Evolutionary conservation across 2,329 filamentous ascomycete species (phyloP), one percentile per base, ranked within the genome.

Genomic region (Blastomyces parvus): DNA sequence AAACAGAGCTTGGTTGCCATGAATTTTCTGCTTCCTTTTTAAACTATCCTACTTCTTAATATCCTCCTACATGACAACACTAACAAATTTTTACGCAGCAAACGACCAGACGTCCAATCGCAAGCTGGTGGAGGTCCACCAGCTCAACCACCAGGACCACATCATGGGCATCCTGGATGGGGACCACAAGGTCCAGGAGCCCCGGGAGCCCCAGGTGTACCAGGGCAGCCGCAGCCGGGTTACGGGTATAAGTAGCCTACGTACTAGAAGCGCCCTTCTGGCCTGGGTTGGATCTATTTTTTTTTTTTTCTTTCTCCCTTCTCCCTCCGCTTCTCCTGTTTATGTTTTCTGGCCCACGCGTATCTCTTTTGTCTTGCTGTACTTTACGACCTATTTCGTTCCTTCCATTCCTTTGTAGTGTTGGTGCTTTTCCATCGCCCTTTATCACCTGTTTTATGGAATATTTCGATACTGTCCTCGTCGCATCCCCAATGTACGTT

Each of bases 41-140:
- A 19, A 1, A 14, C 40, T 17, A 42, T 8, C 2, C 44, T 27
- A 42, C 27, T 9, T 57, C 1, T 30, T 8, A 33, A 30, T 52
- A n/a, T n/a, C 22, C 22, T 27, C 36, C 30, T 38, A 13, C 19
- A 48, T 30, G 2, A 25, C 56, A 40, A 38, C 42, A 30, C 7
- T 60, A 56, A 53, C 46, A 46, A 6, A 40, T 4, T n/a, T 33
- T 6, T n/a, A 25, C 19, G n/a, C 52, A 67, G 66, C 38, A 61
- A 65, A 42, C 63, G 67, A 48, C 65, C 67, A 14, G 67, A 68
- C 27, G 64, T 68, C 27, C 62, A 68, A 60, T 68, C 67, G 30
- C 67, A 68, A 58, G 59, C 61, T 42, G 44, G 61, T 27, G 58
- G 62, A 53, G 64, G 22, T 3, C 9, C 46, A 40, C 33, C 27